Evolutionary conservation across 140 eudicot species (phyloP).

Genomic region (Stevia rebaudiana): DNA sequence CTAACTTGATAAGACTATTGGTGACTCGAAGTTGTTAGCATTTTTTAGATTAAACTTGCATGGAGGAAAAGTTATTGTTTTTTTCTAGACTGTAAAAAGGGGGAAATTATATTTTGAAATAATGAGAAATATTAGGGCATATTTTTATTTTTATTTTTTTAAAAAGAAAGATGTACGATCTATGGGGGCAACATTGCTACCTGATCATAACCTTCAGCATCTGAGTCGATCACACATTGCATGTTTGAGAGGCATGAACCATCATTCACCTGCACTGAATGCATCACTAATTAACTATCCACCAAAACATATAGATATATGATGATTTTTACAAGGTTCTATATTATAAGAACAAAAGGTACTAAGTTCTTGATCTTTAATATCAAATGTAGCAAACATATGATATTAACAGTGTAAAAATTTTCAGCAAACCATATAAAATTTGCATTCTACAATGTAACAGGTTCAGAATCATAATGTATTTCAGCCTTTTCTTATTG

Average conservation of each 20-base stretch:
- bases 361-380: not conserved
- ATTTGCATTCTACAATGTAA: not conserved
- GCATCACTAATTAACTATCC: conserved; percentile 17
- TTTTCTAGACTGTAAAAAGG: not conserved
- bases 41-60: not conserved
- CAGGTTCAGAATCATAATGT: not conserved
- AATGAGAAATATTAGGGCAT: not conserved
- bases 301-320: conserved; percentile 7
- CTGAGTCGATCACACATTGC: conserved; percentile 89
- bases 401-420: not conserved
- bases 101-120: not conserved
- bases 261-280: conserved; percentile 69
- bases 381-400: not conserved
- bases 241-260: conserved; percentile 92
- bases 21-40: not conserved
- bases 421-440: not conserved
- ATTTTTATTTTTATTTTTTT: not conserved
- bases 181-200: too few relatives aligned
- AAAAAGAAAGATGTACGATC: too few relatives aligned
- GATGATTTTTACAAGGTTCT: not conserved
- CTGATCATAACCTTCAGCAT: conserved; percentile 96
- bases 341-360: not conserved
- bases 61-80: not conserved
- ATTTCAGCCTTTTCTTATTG: not conserved
- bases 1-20: not conserved